Evolutionary conservation across 495 filamentous ascomycete species (phyloP).

Genomic region (Penicillium herquei): DNA sequence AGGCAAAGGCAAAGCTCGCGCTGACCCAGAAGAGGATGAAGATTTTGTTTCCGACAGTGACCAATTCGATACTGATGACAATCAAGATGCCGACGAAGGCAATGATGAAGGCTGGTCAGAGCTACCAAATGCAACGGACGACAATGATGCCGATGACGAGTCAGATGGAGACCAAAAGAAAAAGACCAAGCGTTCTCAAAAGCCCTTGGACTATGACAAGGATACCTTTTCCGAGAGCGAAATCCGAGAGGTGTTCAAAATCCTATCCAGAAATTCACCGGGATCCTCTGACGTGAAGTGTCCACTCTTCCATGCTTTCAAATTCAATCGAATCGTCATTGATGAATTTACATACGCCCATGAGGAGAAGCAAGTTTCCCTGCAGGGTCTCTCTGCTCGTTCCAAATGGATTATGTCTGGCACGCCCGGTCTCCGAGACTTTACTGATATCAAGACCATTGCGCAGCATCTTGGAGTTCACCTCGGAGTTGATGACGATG

Average conservation of each 20-base stretch:
- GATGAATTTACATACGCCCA: constrained; percentile 67
- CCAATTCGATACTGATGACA: not conserved
- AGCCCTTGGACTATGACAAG: not conserved
- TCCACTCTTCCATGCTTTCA: constrained; percentile 57
- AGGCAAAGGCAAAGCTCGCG: too few relatives aligned
- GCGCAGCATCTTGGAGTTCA: constrained; percentile 54
- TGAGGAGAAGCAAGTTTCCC: constrained; percentile 24
- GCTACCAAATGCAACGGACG: too few relatives aligned
- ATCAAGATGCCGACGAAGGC: not conserved
- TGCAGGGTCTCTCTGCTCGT: constrained; percentile 41
- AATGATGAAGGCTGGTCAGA: too few relatives aligned
- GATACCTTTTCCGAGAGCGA: not conserved
- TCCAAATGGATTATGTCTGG: constrained; percentile 69
- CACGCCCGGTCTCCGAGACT: constrained; percentile 58
- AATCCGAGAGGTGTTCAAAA: constrained; percentile 23
- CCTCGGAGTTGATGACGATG: constrained; percentile 52
- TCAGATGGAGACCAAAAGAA: not conserved
- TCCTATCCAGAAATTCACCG: constrained; percentile 6
- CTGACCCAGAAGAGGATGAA: not conserved
- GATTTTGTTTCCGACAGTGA: not conserved
- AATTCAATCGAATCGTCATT: constrained; percentile 61
- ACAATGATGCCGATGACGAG: too few relatives aligned
- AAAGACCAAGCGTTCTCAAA: not conserved
- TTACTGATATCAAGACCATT: constrained; percentile 59
- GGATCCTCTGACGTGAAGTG: constrained; percentile 21